Evolutionary conservation across 768 basidiomycete genomes (phyloP).

Genomic region (Amanita thiersii): DNA sequence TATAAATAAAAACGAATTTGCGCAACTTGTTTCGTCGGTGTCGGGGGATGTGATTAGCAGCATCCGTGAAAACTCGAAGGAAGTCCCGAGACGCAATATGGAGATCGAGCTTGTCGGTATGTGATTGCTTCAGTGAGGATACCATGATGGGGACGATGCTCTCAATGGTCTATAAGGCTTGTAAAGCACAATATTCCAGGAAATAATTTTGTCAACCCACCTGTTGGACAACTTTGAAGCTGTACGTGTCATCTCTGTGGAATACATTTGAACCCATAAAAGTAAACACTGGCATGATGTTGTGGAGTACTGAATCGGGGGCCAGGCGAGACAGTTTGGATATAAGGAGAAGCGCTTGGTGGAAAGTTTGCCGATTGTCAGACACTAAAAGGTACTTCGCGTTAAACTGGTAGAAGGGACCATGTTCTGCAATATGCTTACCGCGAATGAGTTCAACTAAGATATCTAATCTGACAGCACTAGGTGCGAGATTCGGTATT

Average conservation of each 20-base stretch:
- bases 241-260: conserved; percentile 93
- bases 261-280: conserved; percentile 99
- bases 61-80: conserved; percentile 88
- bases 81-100: conserved; percentile 72
- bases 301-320: conserved; percentile 87
- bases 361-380: conserved; percentile 89
- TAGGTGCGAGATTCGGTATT: conserved; percentile 40
- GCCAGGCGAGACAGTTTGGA: conserved; percentile 76
- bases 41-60: conserved; percentile 83
- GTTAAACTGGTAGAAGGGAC: background rate
- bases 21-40: conserved; percentile 83
- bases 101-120: conserved; percentile 47
- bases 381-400: conserved; percentile 39
- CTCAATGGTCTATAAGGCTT: conserved; percentile 66
- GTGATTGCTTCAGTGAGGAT: conserved; percentile 57
- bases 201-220: conserved; percentile 26
- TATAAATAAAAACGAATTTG: conserved; percentile 7
- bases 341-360: conserved; percentile 85
- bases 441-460: conserved; percentile 83
- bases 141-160: conserved; percentile 93
- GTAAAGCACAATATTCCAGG: conserved; percentile 4
- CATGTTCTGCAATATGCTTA: conserved; percentile 21
- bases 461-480: conserved; percentile 70
- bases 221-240: conserved; percentile 91
- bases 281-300: conserved; percentile 97